phyloP scores from a whole-genome alignment of 768 basidiomycete species.

The Russula abietina region DNA sequence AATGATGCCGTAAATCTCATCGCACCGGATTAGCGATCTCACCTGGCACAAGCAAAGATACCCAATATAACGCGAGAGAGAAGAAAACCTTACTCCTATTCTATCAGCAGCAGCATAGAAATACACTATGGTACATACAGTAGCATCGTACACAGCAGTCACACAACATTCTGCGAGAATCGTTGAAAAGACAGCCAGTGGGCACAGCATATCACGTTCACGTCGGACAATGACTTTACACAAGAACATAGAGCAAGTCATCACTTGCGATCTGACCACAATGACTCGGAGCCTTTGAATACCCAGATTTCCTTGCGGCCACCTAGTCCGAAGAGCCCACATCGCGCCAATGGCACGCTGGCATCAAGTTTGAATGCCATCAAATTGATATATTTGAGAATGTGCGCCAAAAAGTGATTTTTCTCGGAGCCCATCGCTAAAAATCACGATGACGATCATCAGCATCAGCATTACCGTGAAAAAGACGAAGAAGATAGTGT shows the following conservation, averaged over 20 bases:
- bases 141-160: neutral
- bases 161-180: neutral
- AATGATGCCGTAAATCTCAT: neutral
- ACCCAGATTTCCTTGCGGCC: slow-evolving; percentile 56
- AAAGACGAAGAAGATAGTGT: neutral
- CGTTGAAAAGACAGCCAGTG: neutral
- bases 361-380: slow-evolving; percentile 61
- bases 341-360: slow-evolving; percentile 50
- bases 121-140: neutral
- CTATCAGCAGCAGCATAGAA: neutral
- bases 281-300: slow-evolving; percentile 43
- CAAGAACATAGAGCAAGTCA: neutral
- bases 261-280: slow-evolving; percentile 15
- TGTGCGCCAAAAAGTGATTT: slow-evolving; percentile 52
- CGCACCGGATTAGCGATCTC: neutral
- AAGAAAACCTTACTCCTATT: neutral
- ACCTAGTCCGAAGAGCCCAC: slow-evolving; percentile 36
- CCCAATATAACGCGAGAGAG: neutral
- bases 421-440: slow-evolving; percentile 37
- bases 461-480: neutral
- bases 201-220: neutral
- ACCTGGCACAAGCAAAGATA: no score
- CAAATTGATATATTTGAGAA: slow-evolving; percentile 51
- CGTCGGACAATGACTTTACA: neutral
- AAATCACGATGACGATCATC: slow-evolving; percentile 10